Evolutionary conservation across 371 early-diverging fungal genomes (phyloP).

Genomic region (Mucor lusitanicus): DNA sequence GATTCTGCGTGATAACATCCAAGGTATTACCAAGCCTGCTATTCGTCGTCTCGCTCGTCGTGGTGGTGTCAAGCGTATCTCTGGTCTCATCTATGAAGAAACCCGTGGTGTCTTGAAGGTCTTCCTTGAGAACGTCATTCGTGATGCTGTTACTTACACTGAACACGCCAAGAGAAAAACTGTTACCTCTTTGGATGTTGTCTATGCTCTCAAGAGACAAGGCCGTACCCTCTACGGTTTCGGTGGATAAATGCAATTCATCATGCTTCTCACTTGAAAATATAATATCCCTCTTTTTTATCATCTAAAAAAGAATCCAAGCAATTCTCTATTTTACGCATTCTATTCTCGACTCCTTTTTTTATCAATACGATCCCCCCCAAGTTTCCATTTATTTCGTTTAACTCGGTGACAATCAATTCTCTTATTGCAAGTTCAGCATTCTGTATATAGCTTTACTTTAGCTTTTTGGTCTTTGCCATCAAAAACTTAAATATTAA

Average conservation of each 20-base stretch:
- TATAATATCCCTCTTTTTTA: constrained; percentile 6
- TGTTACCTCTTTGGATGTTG: constrained; percentile 81
- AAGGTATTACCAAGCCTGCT: constrained; percentile 99
- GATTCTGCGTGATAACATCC: constrained; percentile 98
- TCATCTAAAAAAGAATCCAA: constrained; percentile 1
- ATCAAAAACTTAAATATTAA: constrained; percentile 10
- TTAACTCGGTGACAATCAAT: constrained; percentile 9
- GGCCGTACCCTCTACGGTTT: constrained; percentile 91
- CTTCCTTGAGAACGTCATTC: constrained; percentile 98
- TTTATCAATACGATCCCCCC: constrained; percentile 10
- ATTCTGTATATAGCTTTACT: constrained; percentile 25
- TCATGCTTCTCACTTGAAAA: not conserved
- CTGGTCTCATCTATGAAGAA: constrained; percentile 99
- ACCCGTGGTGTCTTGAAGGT: constrained; percentile 96
- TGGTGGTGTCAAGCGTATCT: constrained; percentile 99
- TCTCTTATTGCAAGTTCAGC: constrained; percentile 19
- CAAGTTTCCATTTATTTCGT: not conserved
- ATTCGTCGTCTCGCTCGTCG: constrained; percentile 99
- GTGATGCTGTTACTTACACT: constrained; percentile 98
- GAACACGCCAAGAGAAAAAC: constrained; percentile 99
- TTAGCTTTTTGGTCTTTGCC: constrained; percentile 12
- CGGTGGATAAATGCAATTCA: constrained; percentile 19
- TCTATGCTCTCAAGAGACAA: constrained; percentile 98
- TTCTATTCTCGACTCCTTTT: constrained; percentile 2
- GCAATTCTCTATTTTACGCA: not conserved